Conservation (phyloP, 805 yeast genomes). For the Starmerella powellii region DNA sequence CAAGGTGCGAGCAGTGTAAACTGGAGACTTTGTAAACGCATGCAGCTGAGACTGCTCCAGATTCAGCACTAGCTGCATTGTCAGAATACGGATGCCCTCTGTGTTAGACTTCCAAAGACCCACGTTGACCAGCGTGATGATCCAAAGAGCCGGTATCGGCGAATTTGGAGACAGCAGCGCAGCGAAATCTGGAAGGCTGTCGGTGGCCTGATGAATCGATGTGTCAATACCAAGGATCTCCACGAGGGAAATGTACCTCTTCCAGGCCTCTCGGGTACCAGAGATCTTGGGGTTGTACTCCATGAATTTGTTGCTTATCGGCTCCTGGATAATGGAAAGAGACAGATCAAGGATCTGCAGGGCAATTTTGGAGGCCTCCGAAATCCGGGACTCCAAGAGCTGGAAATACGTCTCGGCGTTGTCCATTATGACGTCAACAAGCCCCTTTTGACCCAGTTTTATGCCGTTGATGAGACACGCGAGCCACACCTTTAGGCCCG, state of each 20-base stretch:
- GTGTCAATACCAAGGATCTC: conserved; percentile 79
- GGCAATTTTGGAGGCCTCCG: conserved; percentile 37
- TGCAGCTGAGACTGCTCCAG: conserved; percentile 38
- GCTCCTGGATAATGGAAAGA: conserved; percentile 31
- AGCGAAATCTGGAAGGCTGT: conserved; percentile 54
- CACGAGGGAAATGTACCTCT: conserved; percentile 55
- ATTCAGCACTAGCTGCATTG: conserved; percentile 44
- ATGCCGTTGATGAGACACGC: conserved; percentile 4
- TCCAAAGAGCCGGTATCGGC: conserved; percentile 56
- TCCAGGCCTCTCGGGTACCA: conserved; percentile 44
- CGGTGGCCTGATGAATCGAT: conserved; percentile 73
- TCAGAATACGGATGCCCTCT: conserved; percentile 62
- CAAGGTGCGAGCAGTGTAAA: conserved; percentile 35
- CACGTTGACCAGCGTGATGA: conserved; percentile 56
- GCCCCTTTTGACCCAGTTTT: not conserved
- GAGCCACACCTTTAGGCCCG: conserved; percentile 15
- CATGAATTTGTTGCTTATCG: conserved; percentile 33
- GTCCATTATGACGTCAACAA: not conserved
- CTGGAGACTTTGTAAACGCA: conserved; percentile 35
- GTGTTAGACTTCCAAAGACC: conserved; percentile 57
- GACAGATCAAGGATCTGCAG: conserved; percentile 55
- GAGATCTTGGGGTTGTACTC: conserved; percentile 31
- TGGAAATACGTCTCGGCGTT: conserved; percentile 8
- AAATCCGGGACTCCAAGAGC: conserved; percentile 2
- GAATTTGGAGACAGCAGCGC: conserved; percentile 40